Evolutionary conservation across 352 stramenopile genomes (phyloP).

Genomic region (Phytophthora foliorum): DNA sequence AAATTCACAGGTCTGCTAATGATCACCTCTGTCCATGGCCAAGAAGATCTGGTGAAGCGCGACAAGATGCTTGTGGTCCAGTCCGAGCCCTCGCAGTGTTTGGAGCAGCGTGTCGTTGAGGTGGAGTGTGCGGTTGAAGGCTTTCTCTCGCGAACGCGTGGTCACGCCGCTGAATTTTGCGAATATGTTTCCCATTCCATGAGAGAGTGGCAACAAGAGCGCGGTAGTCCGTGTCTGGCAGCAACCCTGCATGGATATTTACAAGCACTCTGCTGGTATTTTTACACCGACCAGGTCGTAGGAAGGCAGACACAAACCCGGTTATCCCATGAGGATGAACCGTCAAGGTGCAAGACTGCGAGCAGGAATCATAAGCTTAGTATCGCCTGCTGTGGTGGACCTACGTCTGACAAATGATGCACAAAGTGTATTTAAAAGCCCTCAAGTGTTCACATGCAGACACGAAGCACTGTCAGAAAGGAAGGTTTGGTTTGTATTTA

Average conservation of each 20-base stretch:
- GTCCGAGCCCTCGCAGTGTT: slow-evolving; percentile 49
- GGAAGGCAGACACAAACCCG: background rate
- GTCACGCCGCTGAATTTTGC: slow-evolving; percentile 9
- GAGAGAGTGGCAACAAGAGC: slow-evolving; percentile 10
- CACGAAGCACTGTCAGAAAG: too few relatives aligned
- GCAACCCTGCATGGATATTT: background rate
- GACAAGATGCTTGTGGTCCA: slow-evolving; percentile 59
- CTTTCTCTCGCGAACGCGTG: slow-evolving; percentile 28
- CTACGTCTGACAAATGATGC: too few relatives aligned
- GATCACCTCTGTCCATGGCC: slow-evolving; percentile 58
- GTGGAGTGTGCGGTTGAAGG: slow-evolving; percentile 42
- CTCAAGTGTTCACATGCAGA: too few relatives aligned
- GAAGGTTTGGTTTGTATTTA: too few relatives aligned
- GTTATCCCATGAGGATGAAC: too few relatives aligned
- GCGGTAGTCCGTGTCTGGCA: background rate
- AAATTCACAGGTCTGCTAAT: background rate
- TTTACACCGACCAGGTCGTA: slow-evolving; percentile 3
- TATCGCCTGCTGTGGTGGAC: too few relatives aligned
- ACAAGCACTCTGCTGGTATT: slow-evolving; percentile 8
- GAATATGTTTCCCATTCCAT: slow-evolving; percentile 41
- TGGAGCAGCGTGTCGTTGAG: slow-evolving; percentile 50
- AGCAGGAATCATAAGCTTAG: too few relatives aligned
- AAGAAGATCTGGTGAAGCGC: slow-evolving; percentile 66
- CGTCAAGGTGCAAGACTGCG: too few relatives aligned
- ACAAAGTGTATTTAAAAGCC: too few relatives aligned